Conservation (phyloP, 2,329 filamentous ascomycete genomes). For the Mollisiaceae sp. region DNA sequence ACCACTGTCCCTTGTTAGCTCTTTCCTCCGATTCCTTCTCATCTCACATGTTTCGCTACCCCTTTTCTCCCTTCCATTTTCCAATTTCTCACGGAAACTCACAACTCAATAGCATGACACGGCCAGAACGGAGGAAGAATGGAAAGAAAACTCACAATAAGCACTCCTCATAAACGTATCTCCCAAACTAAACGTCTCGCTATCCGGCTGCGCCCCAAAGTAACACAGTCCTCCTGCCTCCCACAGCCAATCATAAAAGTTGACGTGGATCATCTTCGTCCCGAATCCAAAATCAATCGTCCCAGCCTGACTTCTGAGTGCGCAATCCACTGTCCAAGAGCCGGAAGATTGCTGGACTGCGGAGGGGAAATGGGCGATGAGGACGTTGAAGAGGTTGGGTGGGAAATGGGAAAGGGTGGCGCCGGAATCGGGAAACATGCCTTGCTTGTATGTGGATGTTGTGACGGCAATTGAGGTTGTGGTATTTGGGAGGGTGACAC, state of each 20-base stretch:
- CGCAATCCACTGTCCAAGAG: conserved; percentile 21
- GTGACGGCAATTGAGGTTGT: conserved; percentile 7
- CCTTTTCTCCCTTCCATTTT: neutral
- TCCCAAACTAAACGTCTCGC: conserved; percentile 15
- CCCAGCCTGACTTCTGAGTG: conserved; percentile 8
- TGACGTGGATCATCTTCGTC: conserved; percentile 22
- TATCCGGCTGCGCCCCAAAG: conserved; percentile 15
- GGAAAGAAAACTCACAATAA: conserved; percentile 14
- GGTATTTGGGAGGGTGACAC: conserved; percentile 17
- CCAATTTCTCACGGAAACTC: neutral
- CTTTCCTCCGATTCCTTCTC: neutral
- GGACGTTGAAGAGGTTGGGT: conserved; percentile 11
- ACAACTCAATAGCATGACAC: neutral
- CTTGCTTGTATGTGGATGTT: conserved; percentile 2
- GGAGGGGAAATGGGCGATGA: conserved; percentile 20
- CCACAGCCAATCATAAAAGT: conserved; percentile 26
- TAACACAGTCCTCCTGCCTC: conserved; percentile 12
- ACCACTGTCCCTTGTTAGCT: conserved; percentile 18
- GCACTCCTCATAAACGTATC: conserved; percentile 27
- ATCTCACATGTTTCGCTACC: neutral
- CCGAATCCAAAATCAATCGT: conserved; percentile 27
- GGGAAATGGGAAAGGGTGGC: conserved; percentile 22
- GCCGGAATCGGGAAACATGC: conserved; percentile 24
- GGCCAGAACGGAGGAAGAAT: neutral
- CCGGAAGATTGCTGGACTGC: conserved; percentile 17